These are phyloP conservation scores for Mycena floridula DNA, from an alignment of 768 basidiomycete species.

Conservation along the genomic window DNA sequence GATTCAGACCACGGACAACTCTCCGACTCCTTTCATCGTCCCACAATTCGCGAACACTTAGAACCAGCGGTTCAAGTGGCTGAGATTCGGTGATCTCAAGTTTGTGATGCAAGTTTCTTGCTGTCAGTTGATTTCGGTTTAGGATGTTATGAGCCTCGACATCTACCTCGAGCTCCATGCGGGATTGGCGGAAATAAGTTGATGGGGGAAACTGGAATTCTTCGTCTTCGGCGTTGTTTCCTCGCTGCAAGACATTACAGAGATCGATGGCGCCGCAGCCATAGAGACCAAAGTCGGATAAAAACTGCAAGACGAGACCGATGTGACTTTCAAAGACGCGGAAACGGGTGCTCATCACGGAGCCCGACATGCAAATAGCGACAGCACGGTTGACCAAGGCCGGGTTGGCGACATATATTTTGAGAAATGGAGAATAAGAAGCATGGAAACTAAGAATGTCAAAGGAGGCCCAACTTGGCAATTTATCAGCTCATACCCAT, in stretches of 20 bases:
- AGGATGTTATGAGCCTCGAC: constrained; percentile 75
- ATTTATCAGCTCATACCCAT: no score
- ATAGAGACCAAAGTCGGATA: constrained; percentile 92
- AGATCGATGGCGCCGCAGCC: constrained; percentile 90
- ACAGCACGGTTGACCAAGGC: constrained; percentile 58
- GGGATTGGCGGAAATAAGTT: constrained; percentile 60
- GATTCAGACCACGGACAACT: constrained; percentile 54
- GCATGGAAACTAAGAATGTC: constrained; percentile 94
- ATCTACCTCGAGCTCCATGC: constrained; percentile 77
- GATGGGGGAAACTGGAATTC: constrained; percentile 36
- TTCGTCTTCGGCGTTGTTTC: constrained; percentile 21
- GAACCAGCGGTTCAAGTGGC: constrained; percentile 68
- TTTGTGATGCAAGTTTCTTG: constrained; percentile 60
- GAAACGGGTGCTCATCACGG: constrained; percentile 75
- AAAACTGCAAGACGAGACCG: constrained; percentile 82
- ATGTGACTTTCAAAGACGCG: constrained; percentile 87
- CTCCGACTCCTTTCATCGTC: constrained; percentile 88
- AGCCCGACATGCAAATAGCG: constrained; percentile 75
- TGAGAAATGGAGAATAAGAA: constrained; percentile 82
- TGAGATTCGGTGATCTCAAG: constrained; percentile 59
- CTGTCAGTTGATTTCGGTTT: constrained; percentile 62
- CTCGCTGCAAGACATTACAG: constrained; percentile 56
- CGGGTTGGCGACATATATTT: constrained; percentile 75
- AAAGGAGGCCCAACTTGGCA: no score
- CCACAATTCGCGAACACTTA: constrained; percentile 92